Evolutionary conservation across 2,329 filamentous ascomycete species (phyloP), one percentile per base, ranked within the genome.

Genomic region (Hymenoscyphus fructigenus): DNA sequence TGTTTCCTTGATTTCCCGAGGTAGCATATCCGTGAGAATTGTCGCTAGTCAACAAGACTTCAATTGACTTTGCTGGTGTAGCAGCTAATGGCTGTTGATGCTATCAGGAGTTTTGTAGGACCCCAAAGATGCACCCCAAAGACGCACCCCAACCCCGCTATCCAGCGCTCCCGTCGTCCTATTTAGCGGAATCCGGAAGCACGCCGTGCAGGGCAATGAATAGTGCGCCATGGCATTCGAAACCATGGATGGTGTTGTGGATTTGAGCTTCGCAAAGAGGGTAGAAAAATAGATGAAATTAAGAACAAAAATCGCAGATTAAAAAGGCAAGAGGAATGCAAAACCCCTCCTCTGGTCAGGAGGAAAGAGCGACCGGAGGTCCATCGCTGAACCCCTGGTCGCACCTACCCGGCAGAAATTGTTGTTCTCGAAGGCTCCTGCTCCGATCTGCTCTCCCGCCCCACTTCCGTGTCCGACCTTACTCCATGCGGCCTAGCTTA

Each of bases 201-300:
- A 53, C 10, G 20, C 47, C 20, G 44, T 3, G 5, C 44, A 20
- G 44, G 44, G 41, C 41, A 9, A 20, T 47, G 41, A 20, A 23
- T 53, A 53, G 47, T 53, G 20, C 47, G 47, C 26, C 47, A 53
- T 53, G 44, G 20, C 20, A 53, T 53, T 53, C 47, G 20, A 53
- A 20, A 53, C 26, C 47, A 53, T 53, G 47, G 20, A 53, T 53
- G 47, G 47, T 53, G 47, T 53, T 53, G 47, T 23, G 6, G 23
- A 53, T 5, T 23, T 53, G 2, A 23, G 12, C n/a, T 47, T 23
- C n/a, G n/a, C 2, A 47, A 15, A 47, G n/a, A n/a, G 15, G 12
- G 38, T 17, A 1, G n/a, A 47, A n/a, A 20, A 23, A 47, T 10
- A 47, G 5, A 7, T 4, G 5, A n/a, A 47, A 10, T 9, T 47